Evolutionary conservation across 179 eudicot genomes (phyloP).

Genomic region (Corrigiola litoralis): DNA sequence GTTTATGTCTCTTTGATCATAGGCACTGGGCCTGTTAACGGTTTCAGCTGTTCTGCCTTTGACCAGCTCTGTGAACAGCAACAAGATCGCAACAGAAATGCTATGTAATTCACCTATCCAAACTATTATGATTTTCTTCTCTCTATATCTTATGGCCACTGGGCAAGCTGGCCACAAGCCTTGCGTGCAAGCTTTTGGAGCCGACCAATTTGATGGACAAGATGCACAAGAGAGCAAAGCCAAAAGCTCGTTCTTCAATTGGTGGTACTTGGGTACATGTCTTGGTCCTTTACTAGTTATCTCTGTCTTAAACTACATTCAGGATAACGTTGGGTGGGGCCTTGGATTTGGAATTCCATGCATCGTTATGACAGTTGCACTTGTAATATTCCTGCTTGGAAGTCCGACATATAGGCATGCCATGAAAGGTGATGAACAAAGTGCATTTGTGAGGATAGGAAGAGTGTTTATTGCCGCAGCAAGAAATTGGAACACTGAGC

Average conservation of each 20-base stretch:
- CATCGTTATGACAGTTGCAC: constrained; percentile 57
- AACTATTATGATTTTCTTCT: constrained; percentile 49
- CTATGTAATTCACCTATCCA: constrained; percentile 35
- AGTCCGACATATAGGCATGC: constrained; percentile 54
- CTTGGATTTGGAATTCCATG: constrained; percentile 95
- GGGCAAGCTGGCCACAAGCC: constrained; percentile 93
- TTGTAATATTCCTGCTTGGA: constrained; percentile 61
- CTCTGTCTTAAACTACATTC: constrained; percentile 53
- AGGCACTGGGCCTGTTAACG: constrained; percentile 73
- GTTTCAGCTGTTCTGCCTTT: constrained; percentile 50
- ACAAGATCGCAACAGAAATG: constrained; percentile 2
- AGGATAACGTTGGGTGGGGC: constrained; percentile 80
- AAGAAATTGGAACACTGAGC: constrained; percentile 46
- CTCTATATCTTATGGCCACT: constrained; percentile 69
- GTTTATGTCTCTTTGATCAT: neutral
- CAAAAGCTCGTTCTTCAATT: constrained; percentile 92
- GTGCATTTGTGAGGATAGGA: constrained; percentile 63
- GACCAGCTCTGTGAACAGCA: constrained; percentile 18
- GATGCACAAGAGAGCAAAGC: constrained; percentile 63
- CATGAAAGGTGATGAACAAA: constrained; percentile 35
- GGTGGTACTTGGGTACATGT: constrained; percentile 71
- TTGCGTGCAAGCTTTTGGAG: constrained; percentile 91
- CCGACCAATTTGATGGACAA: constrained; percentile 77
- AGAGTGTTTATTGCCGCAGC: constrained; percentile 57
- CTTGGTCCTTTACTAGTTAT: constrained; percentile 38